Base-by-base conservation (phyloP, 225 moss, liverwort and hornwort genomes). In the Neckera pumila region DNA sequence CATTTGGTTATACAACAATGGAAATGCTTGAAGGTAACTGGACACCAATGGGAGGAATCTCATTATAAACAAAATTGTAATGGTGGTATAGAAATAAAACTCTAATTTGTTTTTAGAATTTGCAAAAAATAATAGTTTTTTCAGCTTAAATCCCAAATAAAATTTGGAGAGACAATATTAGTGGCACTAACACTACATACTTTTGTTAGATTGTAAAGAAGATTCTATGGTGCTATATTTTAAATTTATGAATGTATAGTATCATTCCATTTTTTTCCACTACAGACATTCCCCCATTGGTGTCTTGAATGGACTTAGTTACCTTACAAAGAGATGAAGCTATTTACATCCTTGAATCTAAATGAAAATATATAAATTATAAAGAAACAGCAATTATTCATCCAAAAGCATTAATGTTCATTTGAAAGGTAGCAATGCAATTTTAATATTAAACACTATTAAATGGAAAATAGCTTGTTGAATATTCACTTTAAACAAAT, bases 151-250 rank as follows among this genome's bases (percentile, higher is more conserved):
- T 47, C 11, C 2, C 6, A 73, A 30, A 33, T 75, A 20, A 49
- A 33, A 75, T 49, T 0, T 47, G 0, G 2, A 0, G 0, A 43
- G 5, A 27, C 3, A 47, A 11, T 7, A 31, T 19, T 4, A 47
- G 7, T 74, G 19, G 49, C 19, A 20, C 7, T 0, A 4, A 47
- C 7, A 69, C 10, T 38, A 22, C 1, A 23, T 69, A 23, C 0
- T 6, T 47, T 11, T 45, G 11, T 12, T 31, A 33, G 21, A 19
- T 0, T 47, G 2, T 49, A 33, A 75, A 1, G 8, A 51, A 33
- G 8, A 21, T 1, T 51, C 13, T 33, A 16, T 19, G 3, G 4
- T 49, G 33, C 7, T 49, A 19, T 47, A 18, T 1, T 18, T 74
- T 18, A 47, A 74, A 4, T 47, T 74, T 1, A 27, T 0, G 19